A percentile compares a stretch with the other conserved stretches of the same genome.
These are phyloP conservation scores for Rubia yunnanensis DNA, from an alignment of 257 asterid species.

Conservation along the genomic window DNA sequence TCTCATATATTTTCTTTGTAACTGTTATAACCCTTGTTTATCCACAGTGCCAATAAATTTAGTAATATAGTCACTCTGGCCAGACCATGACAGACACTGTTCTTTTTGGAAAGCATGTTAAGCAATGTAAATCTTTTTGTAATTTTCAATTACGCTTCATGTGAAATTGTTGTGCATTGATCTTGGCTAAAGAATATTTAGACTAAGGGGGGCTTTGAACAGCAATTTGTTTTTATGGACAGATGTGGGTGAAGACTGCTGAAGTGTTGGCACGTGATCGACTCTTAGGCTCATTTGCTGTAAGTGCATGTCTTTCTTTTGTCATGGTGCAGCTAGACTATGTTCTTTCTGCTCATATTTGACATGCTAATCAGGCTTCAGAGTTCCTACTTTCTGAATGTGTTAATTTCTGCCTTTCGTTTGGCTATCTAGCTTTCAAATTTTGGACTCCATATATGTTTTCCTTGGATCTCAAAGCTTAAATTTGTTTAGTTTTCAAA, in stretches of 20 bases:
- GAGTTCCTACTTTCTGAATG: slow-evolving; percentile 4
- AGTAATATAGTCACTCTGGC: background rate
- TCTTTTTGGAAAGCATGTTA: background rate
- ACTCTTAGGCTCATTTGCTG: slow-evolving; percentile 81
- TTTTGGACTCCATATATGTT: background rate
- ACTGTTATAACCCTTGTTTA: background rate
- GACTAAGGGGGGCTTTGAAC: background rate
- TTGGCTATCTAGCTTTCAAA: background rate
- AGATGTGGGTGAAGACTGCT: slow-evolving; percentile 95
- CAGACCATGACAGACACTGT: background rate
- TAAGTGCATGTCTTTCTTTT: slow-evolving; percentile 25
- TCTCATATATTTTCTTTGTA: background rate
- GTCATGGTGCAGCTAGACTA: background rate
- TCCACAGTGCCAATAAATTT: background rate
- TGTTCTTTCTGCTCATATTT: background rate
- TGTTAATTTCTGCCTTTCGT: background rate
- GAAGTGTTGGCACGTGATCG: slow-evolving; percentile 94
- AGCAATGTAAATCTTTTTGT: background rate
- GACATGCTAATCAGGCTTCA: background rate
- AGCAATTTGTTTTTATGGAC: slow-evolving; percentile 14
- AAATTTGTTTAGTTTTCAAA: background rate
- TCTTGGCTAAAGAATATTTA: background rate
- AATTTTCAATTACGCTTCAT: background rate
- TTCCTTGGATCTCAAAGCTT: background rate
- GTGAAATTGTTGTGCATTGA: background rate